phyloP scores from a whole-genome alignment of 306 rosid species.

The Malus asiatica region DNA sequence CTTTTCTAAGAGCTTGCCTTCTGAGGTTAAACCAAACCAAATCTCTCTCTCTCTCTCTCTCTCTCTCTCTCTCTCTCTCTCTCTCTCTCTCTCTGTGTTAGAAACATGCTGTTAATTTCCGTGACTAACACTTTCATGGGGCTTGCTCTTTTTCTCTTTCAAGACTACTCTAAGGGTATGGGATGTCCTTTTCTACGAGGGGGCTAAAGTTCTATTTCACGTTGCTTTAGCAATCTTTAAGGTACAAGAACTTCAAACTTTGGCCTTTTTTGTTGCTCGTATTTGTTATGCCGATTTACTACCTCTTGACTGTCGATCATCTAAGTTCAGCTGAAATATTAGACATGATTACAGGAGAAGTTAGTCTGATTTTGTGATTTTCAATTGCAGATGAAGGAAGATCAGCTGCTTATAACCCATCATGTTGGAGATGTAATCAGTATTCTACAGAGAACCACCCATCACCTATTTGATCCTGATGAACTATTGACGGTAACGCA shows the following conservation, averaged over 20 bases:
- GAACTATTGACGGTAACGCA: conserved; percentile 70
- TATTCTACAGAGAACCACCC: conserved; percentile 72
- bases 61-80: not conserved
- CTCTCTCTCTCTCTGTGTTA: not conserved
- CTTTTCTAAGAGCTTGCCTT: conserved; percentile 90
- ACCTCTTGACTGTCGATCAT: not conserved
- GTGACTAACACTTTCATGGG: conserved; percentile 17
- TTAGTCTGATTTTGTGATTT: conserved; percentile 21
- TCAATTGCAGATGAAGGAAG: conserved; percentile 86
- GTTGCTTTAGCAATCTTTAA: conserved; percentile 92
- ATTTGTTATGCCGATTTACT: not conserved
- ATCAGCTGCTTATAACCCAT: conserved; percentile 62
- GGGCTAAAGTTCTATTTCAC: conserved; percentile 85
- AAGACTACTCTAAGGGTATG: conserved; percentile 93
- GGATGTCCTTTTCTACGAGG: conserved; percentile 95
- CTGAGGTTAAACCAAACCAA: conserved; percentile 56
- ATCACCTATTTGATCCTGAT: conserved; percentile 93
- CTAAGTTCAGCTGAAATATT: not conserved
- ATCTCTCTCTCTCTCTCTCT: not conserved
- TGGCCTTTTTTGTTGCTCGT: not conserved
- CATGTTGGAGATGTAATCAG: conserved; percentile 91
- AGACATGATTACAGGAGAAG: not conserved
- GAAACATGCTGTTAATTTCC: conserved; percentile 3
- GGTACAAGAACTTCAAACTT: conserved; percentile 33
- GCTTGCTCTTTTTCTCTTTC: not conserved